Conservation (phyloP, 2,329 filamentous ascomycete species). For the Xylaria polymorpha region DNA sequence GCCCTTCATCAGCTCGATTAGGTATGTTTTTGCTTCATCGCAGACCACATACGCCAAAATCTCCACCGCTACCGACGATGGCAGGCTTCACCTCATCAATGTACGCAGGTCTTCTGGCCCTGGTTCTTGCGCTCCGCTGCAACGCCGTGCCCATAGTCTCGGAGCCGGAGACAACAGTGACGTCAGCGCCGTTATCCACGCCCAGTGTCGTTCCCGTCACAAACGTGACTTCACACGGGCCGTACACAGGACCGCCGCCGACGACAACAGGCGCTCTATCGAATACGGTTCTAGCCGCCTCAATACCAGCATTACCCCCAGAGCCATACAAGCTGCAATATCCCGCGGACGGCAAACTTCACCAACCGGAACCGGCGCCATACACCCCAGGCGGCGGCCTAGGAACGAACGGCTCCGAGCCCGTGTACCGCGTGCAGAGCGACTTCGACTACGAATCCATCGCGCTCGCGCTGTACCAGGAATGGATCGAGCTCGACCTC, state of each 20-base stretch:
- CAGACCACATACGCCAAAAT: background rate
- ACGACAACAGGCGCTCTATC: slow-evolving; percentile 77
- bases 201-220: slow-evolving; percentile 54
- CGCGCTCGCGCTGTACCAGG: slow-evolving; percentile 79
- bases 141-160: slow-evolving; percentile 53
- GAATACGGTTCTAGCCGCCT: slow-evolving; percentile 66
- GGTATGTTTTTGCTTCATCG: background rate
- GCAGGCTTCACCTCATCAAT: slow-evolving; percentile 12
- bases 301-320: slow-evolving; percentile 68
- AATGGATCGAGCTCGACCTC: slow-evolving; percentile 86
- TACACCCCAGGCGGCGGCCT: slow-evolving; percentile 79
- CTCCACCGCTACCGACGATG: slow-evolving; percentile 14
- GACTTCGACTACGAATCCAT: slow-evolving; percentile 88
- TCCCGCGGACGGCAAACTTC: slow-evolving; percentile 75
- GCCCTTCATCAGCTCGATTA: background rate
- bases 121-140: slow-evolving; percentile 35
- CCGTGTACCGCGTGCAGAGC: slow-evolving; percentile 80
- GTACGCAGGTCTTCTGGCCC: slow-evolving; percentile 32
- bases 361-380: slow-evolving; percentile 75
- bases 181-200: slow-evolving; percentile 47
- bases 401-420: slow-evolving; percentile 80
- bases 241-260: slow-evolving; percentile 70
- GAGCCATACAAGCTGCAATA: slow-evolving; percentile 74
- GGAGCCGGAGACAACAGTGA: slow-evolving; percentile 52
- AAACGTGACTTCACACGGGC: slow-evolving; percentile 74